Evolutionary conservation across 208 protist genomes (phyloP), one percentile per base, ranked within the genome.

Genomic region (Wallacemonas sp.): DNA sequence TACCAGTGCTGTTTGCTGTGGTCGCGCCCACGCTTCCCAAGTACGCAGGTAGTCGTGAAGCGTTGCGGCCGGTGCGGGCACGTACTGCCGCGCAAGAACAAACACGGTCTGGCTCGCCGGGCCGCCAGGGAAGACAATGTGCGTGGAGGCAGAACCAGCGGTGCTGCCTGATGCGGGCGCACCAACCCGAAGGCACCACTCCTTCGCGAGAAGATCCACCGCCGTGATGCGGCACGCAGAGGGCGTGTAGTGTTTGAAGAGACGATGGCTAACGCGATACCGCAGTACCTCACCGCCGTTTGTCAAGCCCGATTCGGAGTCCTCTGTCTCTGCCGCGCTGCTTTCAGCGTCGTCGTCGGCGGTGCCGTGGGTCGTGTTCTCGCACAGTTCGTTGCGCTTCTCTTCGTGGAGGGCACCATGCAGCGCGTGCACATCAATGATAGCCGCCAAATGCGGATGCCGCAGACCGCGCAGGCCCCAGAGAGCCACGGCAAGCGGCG

Each of bases 21-120:
- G 51, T 14, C 33, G 28, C 8, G 51, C 51, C 51, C 51, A 58
- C 2, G 4, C 6, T 4, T n/a, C 30, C 51, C 51, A 58, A 9
- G 30, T 58, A 12, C 41, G 14, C 6, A 64, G 36, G 42, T 53
- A 53, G 27, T 17, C 6, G 9, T 49, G 21, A 24, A 64, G 26
- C 2, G 38, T 3, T 2, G 5, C 4, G 5, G 41, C 41, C 2
- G 36, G 41, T 6, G 59, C 9, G 2, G 41, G 27, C 21, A 73
- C 47, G 69, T 75, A 75, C 34, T 74, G 60, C 5, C 74, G 63
- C 0, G 74, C 74, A 6, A 54, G 56, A 1, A 80, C 41, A 54
- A 80, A 75, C 1, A 75, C 68, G 6, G 68, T 70, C 51, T 58
- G 51, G 3, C 30, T 31, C 3, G 34, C 30, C 4, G 34, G 51